Percentiles rank a stretch among this genome's conserved stretches.
Conservation (phyloP, 768 basidiomycete species). For the Auricularia cornea region DNA sequence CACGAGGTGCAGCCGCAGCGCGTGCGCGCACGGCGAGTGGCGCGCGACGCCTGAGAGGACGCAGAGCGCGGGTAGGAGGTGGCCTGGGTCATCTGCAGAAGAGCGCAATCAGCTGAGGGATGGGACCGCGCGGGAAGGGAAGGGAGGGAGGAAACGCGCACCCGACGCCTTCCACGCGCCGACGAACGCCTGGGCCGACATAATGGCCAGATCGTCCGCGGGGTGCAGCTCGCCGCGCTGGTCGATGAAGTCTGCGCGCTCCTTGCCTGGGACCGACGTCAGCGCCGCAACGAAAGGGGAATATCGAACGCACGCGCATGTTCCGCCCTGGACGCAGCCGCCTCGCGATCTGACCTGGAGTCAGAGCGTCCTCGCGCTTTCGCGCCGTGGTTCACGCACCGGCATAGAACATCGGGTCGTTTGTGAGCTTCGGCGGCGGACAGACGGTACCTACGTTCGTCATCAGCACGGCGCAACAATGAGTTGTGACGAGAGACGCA, state of each 20-base stretch:
- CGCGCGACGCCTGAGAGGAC: constrained; percentile 21
- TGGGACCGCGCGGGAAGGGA: not conserved
- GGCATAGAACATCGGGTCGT: constrained; percentile 38
- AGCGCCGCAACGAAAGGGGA: not conserved
- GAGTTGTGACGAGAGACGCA: too few species aligned
- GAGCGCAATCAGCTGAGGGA: not conserved
- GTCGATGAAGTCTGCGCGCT: constrained; percentile 8
- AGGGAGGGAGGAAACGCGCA: constrained; percentile 9
- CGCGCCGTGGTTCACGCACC: constrained; percentile 54
- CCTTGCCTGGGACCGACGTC: too few species aligned
- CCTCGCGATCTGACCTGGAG: too few species aligned
- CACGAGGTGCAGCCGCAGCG: constrained; percentile 67
- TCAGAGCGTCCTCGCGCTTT: too few species aligned
- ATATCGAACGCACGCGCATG: constrained; percentile 45
- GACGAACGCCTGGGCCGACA: constrained; percentile 62
- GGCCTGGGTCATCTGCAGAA: constrained; percentile 27
- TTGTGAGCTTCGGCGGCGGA: constrained; percentile 46
- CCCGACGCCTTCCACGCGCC: constrained; percentile 43
- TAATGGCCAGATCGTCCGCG: constrained; percentile 73
- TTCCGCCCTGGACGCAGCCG: too few species aligned
- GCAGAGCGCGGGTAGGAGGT: constrained; percentile 40
- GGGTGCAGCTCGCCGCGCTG: constrained; percentile 72
- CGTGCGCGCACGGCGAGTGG: constrained; percentile 64
- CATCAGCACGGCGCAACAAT: too few species aligned
- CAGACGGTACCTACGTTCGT: too few species aligned